Evolutionary conservation across 768 basidiomycete genomes (phyloP).

Genomic region (Phanerochaete sordida): DNA sequence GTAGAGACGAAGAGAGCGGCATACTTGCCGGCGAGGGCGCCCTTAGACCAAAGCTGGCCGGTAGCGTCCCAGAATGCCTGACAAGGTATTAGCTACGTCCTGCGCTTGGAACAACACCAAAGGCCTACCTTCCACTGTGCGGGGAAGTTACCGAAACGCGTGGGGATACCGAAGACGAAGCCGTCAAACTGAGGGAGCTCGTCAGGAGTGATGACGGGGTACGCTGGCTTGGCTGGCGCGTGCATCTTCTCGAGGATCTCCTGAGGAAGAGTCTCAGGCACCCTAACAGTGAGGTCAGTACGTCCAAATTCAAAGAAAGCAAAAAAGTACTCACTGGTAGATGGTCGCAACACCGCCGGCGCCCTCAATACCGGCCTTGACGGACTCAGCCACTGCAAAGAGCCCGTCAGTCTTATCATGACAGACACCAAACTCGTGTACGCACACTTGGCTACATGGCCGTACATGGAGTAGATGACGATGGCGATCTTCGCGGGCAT

Average conservation of each 20-base stretch:
- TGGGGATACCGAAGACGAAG: slow-evolving; percentile 73
- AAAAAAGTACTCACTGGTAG: slow-evolving; percentile 36
- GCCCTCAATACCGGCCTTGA: slow-evolving; percentile 36
- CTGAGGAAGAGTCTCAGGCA: slow-evolving; percentile 73
- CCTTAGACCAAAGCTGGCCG: slow-evolving; percentile 57
- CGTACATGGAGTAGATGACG: slow-evolving; percentile 70
- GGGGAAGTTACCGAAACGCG: slow-evolving; percentile 79
- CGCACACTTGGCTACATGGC: slow-evolving; percentile 66
- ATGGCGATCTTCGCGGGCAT: slow-evolving; percentile 52
- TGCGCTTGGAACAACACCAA: neutral
- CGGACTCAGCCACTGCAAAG: slow-evolving; percentile 55
- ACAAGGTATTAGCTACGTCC: neutral
- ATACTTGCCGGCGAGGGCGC: slow-evolving; percentile 69
- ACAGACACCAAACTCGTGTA: slow-evolving; percentile 8
- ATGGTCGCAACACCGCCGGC: slow-evolving; percentile 44
- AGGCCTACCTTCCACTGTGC: slow-evolving; percentile 74
- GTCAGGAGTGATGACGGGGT: slow-evolving; percentile 60
- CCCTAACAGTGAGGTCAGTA: slow-evolving; percentile 34
- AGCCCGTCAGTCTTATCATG: neutral
- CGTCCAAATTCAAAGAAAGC: neutral
- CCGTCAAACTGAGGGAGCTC: slow-evolving; percentile 63
- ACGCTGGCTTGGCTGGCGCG: slow-evolving; percentile 67
- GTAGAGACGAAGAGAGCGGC: slow-evolving; percentile 73
- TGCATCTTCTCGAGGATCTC: slow-evolving; percentile 68
- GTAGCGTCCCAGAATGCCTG: slow-evolving; percentile 76